These are phyloP conservation scores for Mallotus nudiflorus DNA, from an alignment of 345 rosid species.

Conservation along the genomic window DNA sequence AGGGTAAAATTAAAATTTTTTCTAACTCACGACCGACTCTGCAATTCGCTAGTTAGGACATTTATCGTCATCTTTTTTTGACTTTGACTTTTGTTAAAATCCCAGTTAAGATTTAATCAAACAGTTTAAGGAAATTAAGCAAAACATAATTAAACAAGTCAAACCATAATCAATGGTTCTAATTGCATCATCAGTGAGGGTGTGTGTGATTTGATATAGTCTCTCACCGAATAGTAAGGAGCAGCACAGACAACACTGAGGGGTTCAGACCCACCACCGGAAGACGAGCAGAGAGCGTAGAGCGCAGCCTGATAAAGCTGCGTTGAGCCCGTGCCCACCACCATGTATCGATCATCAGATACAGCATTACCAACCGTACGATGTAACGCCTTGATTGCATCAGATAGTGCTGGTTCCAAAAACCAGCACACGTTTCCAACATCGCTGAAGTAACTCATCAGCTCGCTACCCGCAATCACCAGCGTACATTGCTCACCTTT, in stretches of 20 bases:
- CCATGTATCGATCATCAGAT: constrained; percentile 44
- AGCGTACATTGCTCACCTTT: constrained; percentile 61
- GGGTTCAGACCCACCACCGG: constrained; percentile 43
- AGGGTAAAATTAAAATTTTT: too few relatives aligned
- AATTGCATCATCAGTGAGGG: neutral
- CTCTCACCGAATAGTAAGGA: constrained; percentile 82
- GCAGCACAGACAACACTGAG: constrained; percentile 80
- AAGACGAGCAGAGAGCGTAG: constrained; percentile 57
- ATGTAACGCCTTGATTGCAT: constrained; percentile 67
- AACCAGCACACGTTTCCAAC: constrained; percentile 66
- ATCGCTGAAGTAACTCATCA: constrained; percentile 89
- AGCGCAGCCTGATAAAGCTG: constrained; percentile 75
- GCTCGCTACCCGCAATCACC: constrained; percentile 56
- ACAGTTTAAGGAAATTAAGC: neutral
- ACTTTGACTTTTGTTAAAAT: constrained; percentile 4
- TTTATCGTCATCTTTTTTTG: too few relatives aligned
- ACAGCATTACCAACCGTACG: constrained; percentile 61
- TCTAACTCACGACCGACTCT: too few relatives aligned
- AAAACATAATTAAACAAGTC: neutral
- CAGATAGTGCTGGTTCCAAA: constrained; percentile 56
- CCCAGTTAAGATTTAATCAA: constrained; percentile 10
- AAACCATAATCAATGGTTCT: neutral
- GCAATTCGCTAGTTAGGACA: too few relatives aligned
- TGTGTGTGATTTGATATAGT: neutral
- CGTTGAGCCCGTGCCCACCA: constrained; percentile 89